Conservation (phyloP, 2,329 filamentous ascomycete genomes). For the Stenocarpella maydis region DNA sequence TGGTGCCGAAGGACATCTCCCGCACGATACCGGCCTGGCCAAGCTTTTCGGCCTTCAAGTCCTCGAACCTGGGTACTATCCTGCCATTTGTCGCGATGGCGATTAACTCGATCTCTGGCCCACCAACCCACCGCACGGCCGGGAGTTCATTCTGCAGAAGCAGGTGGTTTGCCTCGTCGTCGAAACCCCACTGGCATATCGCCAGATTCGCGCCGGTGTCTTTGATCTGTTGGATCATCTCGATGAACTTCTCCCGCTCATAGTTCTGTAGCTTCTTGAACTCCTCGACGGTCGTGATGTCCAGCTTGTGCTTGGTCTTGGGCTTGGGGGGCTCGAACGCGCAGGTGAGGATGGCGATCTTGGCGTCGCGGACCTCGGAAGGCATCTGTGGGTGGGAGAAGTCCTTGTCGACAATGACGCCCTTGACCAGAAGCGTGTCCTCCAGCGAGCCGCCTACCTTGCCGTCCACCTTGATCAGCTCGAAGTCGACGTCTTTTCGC, state of each 20-base stretch:
- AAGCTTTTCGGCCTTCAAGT: constrained; percentile 89
- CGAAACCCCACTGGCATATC: constrained; percentile 99
- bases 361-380: constrained; percentile 91
- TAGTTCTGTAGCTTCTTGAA: constrained; percentile 98
- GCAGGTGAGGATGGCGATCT: constrained; percentile 96
- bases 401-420: constrained; percentile 99
- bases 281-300: constrained; percentile 96
- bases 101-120: constrained; percentile 97
- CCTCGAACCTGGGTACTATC: constrained; percentile 97
- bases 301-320: constrained; percentile 99
- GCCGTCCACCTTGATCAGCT: constrained; percentile 98
- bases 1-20: constrained; percentile 97
- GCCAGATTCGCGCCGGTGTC: constrained; percentile 95
- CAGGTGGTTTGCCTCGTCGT: constrained; percentile 98
- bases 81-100: constrained; percentile 98
- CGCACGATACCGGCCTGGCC: constrained; percentile 88
- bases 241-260: constrained; percentile 93
- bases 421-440: constrained; percentile 93
- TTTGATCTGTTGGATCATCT: constrained; percentile 99
- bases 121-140: constrained; percentile 96
- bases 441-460: constrained; percentile 95
- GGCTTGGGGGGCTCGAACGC: constrained; percentile 99
- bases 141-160: constrained; percentile 95
- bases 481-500: constrained; percentile 97
- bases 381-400: constrained; percentile 99